Evolutionary conservation across 1,139 yeast genomes (phyloP), one percentile per base, ranked within the genome.

Genomic region (Pichia sp.): DNA sequence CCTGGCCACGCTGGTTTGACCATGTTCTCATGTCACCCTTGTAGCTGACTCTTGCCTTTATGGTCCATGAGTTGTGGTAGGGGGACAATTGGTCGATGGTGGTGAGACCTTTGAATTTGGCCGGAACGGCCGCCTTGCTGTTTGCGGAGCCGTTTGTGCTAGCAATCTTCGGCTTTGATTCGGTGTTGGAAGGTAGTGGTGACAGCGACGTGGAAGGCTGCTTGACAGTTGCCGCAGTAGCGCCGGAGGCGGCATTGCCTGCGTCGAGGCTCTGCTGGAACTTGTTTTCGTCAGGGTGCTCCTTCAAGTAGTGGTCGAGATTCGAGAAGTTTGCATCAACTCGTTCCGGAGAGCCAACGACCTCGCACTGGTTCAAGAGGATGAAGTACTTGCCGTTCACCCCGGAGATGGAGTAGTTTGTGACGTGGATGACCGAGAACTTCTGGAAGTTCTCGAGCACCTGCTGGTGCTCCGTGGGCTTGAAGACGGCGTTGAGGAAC

Each of bases 81-180:
- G 99, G 98, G 9, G 97, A 88, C 52, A 95, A 74, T 54, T 85
- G 87, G 65, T 89, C 97, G 60, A 93, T 89, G 5, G 95, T 87
- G 58, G 81, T 80, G 47, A 86, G 73, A 55, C 63, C 63, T 19
- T 57, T 60, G 44, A 54, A 56, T 10, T 63, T 50, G 5, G 61
- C 43, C 6, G 76, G 74, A 50, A 64, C 66, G 25, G 68, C 59
- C 36, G 58, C 41, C 26, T 21, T 39, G 13, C 26, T 16, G 23
- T 28, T 30, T 43, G 23, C 21, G 8, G 16, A 12, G 49, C 22
- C 10, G 21, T 7, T 30, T 26, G 39, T 4, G 62, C 51, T 12
- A 58, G 54, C 7, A n/a, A 31, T 23, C n/a, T 12, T 39, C 13
- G 41, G 23, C 26, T 28, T 30, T 42, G 30, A 25, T 9, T 23